phyloP scores from a whole-genome alignment of 495 filamentous ascomycete genomes.

The Hyphodiscus hymeniophilus region DNA sequence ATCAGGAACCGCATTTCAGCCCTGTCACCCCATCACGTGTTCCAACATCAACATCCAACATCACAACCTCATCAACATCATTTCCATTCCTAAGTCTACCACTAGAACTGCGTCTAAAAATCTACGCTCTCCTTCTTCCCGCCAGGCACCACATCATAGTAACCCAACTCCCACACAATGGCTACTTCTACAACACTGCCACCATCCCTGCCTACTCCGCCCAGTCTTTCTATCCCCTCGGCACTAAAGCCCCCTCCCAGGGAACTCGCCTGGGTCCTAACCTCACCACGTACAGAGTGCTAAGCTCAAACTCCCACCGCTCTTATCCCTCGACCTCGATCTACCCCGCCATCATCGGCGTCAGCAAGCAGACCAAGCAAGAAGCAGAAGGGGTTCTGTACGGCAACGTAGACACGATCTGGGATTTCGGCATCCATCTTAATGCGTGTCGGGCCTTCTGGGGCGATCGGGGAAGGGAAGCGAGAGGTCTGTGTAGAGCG shows the following conservation, averaged over 20 bases:
- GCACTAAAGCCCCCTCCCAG: not conserved
- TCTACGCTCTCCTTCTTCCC: constrained; percentile 22
- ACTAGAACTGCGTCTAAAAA: constrained; percentile 21
- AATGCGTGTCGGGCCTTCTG: constrained; percentile 45
- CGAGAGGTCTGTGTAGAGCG: constrained; percentile 6
- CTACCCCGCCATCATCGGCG: constrained; percentile 33
- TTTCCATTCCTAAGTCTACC: constrained; percentile 22
- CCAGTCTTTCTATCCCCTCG: constrained; percentile 13
- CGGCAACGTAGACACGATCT: constrained; percentile 28
- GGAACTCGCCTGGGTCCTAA: too few species aligned
- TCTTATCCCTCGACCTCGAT: constrained; percentile 15
- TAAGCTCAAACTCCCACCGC: constrained; percentile 5
- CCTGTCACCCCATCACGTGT: constrained; percentile 1
- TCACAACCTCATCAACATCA: not conserved
- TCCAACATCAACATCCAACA: not conserved
- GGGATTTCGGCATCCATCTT: constrained; percentile 42
- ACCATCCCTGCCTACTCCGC: constrained; percentile 7
- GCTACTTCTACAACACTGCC: constrained; percentile 12
- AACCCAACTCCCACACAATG: constrained; percentile 18
- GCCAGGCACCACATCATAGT: constrained; percentile 16
- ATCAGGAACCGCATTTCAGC: not conserved
- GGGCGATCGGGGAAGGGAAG: constrained; percentile 3
- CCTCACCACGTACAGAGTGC: constrained; percentile 18
- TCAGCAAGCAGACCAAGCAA: constrained; percentile 32
- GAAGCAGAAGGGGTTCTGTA: constrained; percentile 45